Evolutionary conservation across 106 monocot genomes (phyloP).

Genomic region (Posidonia australis): DNA sequence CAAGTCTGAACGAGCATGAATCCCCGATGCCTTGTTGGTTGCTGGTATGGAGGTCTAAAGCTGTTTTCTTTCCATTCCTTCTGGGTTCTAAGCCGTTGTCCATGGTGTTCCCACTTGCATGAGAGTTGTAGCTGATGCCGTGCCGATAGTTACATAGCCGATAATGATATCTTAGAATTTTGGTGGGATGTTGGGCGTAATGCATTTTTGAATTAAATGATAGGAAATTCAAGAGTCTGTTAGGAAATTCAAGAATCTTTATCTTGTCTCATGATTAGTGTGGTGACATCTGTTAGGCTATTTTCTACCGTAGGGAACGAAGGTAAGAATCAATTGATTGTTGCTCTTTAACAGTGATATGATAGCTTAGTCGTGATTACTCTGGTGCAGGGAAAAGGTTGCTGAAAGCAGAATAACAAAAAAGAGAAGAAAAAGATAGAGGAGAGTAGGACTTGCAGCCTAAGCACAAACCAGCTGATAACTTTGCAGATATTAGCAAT

Average conservation of each 20-base stretch:
- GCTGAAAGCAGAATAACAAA: not conserved
- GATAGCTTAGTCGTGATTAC: not conserved
- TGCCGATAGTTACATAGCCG: not conserved
- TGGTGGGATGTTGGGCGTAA: too few relatives aligned
- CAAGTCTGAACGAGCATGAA: not conserved
- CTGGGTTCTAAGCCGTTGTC: not conserved
- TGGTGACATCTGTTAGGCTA: not conserved
- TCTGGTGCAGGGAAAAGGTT: conserved; percentile 5
- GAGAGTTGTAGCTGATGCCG: not conserved
- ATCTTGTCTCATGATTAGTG: not conserved
- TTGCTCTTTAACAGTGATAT: not conserved
- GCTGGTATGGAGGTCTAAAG: conserved; percentile 14
- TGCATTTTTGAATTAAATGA: too few relatives aligned
- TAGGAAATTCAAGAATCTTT: too few relatives aligned
- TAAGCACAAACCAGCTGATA: not conserved
- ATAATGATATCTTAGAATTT: not conserved
- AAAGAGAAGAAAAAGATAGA: conserved; percentile 1
- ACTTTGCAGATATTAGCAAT: conserved; percentile 16
- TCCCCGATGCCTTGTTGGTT: not conserved
- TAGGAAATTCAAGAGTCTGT: too few relatives aligned
- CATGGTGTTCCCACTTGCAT: not conserved
- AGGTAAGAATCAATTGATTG: not conserved
- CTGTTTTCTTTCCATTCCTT: not conserved
- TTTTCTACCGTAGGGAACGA: not conserved
- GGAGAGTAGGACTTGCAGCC: not conserved